A percentile compares a stretch with the other conserved stretches of the same genome.
Evolutionary conservation across 1,284 basidiomycete species (phyloP).

Genomic region (Irpex sp.): DNA sequence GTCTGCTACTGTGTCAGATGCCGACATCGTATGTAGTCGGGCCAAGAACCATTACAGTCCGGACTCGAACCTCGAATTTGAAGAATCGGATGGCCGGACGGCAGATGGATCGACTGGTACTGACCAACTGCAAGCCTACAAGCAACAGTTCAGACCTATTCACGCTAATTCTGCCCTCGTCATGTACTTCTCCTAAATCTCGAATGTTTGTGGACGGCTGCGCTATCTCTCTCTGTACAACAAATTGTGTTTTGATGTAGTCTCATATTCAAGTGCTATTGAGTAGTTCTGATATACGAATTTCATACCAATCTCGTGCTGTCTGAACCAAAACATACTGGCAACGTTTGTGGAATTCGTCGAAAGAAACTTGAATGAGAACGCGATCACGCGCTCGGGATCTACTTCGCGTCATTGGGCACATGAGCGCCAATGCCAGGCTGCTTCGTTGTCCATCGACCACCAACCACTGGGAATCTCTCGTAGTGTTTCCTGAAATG

Average conservation of each 20-base stretch:
- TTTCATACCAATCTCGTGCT: too few species aligned
- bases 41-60: constrained; percentile 82
- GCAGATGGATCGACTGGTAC: constrained; percentile 37
- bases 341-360: too few species aligned
- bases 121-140: constrained; percentile 49
- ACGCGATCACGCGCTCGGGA: not conserved
- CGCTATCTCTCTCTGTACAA: too few species aligned
- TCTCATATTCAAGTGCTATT: too few species aligned
- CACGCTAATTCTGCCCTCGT: constrained; percentile 43
- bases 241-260: too few species aligned
- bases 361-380: not conserved
- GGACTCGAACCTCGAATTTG: constrained; percentile 41
- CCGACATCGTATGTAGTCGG: constrained; percentile 79
- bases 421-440: too few species aligned
- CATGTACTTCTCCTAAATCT: constrained; percentile 63
- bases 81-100: constrained; percentile 42
- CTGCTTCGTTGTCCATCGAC: not conserved
- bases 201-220: not conserved
- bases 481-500: too few species aligned
- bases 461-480: not conserved
- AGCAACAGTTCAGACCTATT: constrained; percentile 51
- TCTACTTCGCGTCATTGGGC: not conserved
- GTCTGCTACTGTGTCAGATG: constrained; percentile 44
- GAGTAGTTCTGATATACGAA: too few species aligned
- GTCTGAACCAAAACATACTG: too few species aligned